Percentiles rank a stretch among this genome's conserved stretches.
These are phyloP conservation scores for Fraxinus paxiana DNA, from an alignment of 305 asterid species.

Conservation along the genomic window DNA sequence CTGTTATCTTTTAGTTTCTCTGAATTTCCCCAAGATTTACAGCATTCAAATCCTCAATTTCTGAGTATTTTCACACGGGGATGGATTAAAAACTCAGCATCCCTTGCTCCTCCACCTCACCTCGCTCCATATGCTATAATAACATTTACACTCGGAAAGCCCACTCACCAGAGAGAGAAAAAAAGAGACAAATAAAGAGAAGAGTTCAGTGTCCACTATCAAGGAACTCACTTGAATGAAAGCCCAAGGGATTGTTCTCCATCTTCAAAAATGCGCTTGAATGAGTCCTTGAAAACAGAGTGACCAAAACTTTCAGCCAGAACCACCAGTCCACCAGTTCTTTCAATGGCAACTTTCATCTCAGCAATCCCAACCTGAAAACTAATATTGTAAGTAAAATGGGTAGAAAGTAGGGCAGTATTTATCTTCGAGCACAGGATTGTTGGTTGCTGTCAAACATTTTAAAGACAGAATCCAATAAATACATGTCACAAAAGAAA, in stretches of 20 bases:
- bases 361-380: constrained; percentile 97
- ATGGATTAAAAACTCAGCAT: not conserved
- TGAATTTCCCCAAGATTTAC: not conserved
- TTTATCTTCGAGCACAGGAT: constrained; percentile 7
- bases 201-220: not conserved
- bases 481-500: not conserved
- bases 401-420: constrained; percentile 5
- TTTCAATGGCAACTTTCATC: constrained; percentile 95
- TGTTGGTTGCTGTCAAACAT: constrained; percentile 19
- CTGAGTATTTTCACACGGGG: not conserved
- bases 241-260: constrained; percentile 95
- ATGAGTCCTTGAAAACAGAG: constrained; percentile 95
- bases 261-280: constrained; percentile 73
- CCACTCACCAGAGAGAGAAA: not conserved
- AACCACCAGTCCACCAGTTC: constrained; percentile 93
- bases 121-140: not conserved
- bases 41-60: not conserved
- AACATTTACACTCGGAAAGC: not conserved
- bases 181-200: not conserved
- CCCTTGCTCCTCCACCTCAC: not conserved
- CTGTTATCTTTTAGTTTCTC: not conserved
- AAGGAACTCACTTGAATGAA: constrained; percentile 73
- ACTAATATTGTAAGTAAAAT: constrained; percentile 24
- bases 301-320: constrained; percentile 98
- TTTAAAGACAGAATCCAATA: constrained; percentile 7